Evolutionary conservation across 306 rosid genomes (phyloP), one percentile per base, ranked within the genome.

Genomic region (Glycine tomentella): DNA sequence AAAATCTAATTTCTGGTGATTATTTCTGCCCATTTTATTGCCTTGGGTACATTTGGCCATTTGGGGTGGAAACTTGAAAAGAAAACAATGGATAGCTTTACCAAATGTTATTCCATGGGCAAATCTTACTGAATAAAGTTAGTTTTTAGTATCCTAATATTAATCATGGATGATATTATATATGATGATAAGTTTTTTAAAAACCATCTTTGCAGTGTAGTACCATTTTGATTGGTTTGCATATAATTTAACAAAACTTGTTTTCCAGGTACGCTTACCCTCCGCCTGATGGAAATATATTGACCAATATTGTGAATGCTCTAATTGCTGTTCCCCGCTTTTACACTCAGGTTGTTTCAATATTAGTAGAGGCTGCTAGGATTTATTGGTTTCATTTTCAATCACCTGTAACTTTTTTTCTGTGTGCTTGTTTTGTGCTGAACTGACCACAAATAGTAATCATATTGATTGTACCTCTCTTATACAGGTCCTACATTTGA

Each of bases 321-420:
- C 88, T 95, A 49, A 93, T 95, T 69, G 97, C 97, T 8, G 99
- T 93, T 76, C 98, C 99, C 63, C 98, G 96, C 76, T 95, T 93
- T 82, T 93, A 95, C 77, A 93, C 97, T 63, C 98, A 95, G 96
- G 98, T 93, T 81, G 72, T 78, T 84, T 65, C 68, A 80, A 52
- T 68, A 62, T 70, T 69, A 49, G 25, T 74, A n/a, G 67, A 64
- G 63, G 56, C 67, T 51, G 52, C 73, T 49, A 72, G 59, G 71
- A 61, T 80, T 53, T 70, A 33, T 75, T 74, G 70, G 51, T 66
- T 79, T 61, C 61, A 38, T 59, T 76, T 55, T 63, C 58, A n/a
- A 48, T 77, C 45, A 65, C 42, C 25, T 57, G n/a, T 71, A 72
- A 16, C 78, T 56, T 83, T 82, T 25, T 36, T 68, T 59, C 11